Base-by-base conservation (phyloP, 768 basidiomycete genomes). In the Leccinellum rugosiceps region DNA sequence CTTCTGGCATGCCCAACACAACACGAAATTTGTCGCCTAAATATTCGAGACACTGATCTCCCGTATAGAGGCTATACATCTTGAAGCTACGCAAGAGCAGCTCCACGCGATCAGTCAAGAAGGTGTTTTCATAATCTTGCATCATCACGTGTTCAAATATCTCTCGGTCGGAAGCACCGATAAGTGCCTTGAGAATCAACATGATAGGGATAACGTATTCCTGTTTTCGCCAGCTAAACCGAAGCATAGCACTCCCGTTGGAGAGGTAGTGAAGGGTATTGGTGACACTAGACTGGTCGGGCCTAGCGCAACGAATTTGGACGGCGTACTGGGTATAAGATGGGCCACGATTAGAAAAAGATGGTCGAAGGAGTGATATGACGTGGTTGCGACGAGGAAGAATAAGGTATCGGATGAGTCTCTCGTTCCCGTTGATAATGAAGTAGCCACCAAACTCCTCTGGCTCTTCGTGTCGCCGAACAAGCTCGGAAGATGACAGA, bases 401-500 rank as follows among this genome's bases (percentile, higher is more conserved):
- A 67, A 98, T 94, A 69, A 98, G 86, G 76, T 94, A 98, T 61
- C 97, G 93, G 64, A 99, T 95, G 60, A 99, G 84, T 76, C 94
- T 93, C 76, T 99, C 97, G 75, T 98, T 98, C 60, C 97, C 97
- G 72, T 99, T 99, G 73, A 99, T 86, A 69, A 99, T 84, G 70
- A 99, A 99, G 75, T 99, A 98, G 28, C 96, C 97, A 52, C 97
- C 97, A 68, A 98, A 98, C 73, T 98, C 97, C 75, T 97, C 94
- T 1, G 97, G 87, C 67, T 99, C 97, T 79, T 99, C 97, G 69
- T 96, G 90, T 59, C 88, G 87, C 55, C 78, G 76, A 55, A 98
- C 93, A 46, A 99, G 86, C 47, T 93, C 88, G 9, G 88, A 82
- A 9, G 96, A 90, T 2, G 93, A 84, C 73, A 97, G 80, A 32